Evolutionary conservation across 2,329 filamentous ascomycete genomes (phyloP).

Genomic region (Venturia aucupariae): DNA sequence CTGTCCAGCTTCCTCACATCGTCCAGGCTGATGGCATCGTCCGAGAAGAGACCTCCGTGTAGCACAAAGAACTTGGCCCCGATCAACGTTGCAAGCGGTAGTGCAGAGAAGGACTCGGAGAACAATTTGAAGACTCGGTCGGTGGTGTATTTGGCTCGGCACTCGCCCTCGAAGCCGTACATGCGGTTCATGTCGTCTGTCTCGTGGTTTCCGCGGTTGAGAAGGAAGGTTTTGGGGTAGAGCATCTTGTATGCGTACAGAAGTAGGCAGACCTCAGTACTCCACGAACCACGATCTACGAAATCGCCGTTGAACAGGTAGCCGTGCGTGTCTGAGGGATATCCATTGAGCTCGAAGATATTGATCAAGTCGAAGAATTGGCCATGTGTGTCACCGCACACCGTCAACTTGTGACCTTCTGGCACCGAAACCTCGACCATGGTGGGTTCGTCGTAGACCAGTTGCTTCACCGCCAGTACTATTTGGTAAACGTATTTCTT

Average conservation of each 20-base stretch:
- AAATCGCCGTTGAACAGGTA: constrained; percentile 99
- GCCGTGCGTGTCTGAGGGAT: constrained; percentile 73
- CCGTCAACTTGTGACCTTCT: constrained; percentile 70
- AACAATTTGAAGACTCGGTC: constrained; percentile 95
- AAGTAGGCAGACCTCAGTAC: constrained; percentile 87
- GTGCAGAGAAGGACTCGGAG: constrained; percentile 92
- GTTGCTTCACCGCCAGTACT: constrained; percentile 76
- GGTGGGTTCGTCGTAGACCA: constrained; percentile 86
- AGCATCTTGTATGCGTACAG: constrained; percentile 97
- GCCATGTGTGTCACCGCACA: constrained; percentile 95
- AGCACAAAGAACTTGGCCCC: constrained; percentile 86
- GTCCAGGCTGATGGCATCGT: constrained; percentile 84
- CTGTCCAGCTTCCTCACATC: constrained; percentile 90
- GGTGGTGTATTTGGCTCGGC: constrained; percentile 86
- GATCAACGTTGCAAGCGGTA: constrained; percentile 85
- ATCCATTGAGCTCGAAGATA: constrained; percentile 85
- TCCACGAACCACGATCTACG: constrained; percentile 96
- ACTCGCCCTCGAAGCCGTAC: constrained; percentile 97
- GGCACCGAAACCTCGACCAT: constrained; percentile 91
- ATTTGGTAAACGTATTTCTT: constrained; percentile 98
- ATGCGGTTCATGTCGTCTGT: constrained; percentile 99
- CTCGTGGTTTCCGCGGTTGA: constrained; percentile 97
- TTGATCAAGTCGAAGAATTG: constrained; percentile 98
- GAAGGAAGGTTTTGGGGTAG: constrained; percentile 76
- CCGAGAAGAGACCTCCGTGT: constrained; percentile 90